Evolutionary conservation across 1,284 basidiomycete species (phyloP), one percentile per base, ranked within the genome.

Genomic region (Waitea zeae): DNA sequence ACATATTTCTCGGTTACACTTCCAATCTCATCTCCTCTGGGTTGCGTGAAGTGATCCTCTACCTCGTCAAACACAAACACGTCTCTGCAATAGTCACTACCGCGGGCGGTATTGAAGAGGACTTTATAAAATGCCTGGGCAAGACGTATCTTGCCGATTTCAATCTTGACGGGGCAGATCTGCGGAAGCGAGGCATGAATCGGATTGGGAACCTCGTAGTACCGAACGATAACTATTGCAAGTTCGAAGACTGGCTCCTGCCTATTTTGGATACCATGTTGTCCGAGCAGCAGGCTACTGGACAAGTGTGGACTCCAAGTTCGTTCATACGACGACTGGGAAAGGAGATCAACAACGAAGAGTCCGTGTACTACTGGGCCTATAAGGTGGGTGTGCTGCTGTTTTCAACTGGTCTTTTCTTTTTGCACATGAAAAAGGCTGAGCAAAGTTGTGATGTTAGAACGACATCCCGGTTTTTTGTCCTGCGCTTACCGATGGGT

Each of bases 391-490:
- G 72, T 59, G 49, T n/a, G n/a, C n/a, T n/a, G n/a, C n/a, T n/a
- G n/a, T n/a, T n/a, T n/a, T n/a, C 33, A 46, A 33, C 30, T 43
- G 37, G 35, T 44, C 41, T 27, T 36, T 36, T 40, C 33, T 41
- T 30, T 40, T 36, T 37, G 31, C 26, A 22, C 11, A 6, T 22
- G 17, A 4, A 36, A 31, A 39, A 38, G 38, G 32, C 52, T 58
- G 42, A 61, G 50, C 41, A 33, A 39, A 36, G 30, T 44, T 32
- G 39, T 40, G 42, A n/a, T n/a, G n/a, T 30, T 56, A 96, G 90
- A 97, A 98, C 56, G 66, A 93, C 45, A 97, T 98, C 37, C 95
- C 95, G 3, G 89, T 98, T 35, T 99, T 97, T 59, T 99, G 95
- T 51, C 95, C 95, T 12, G 95, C 95, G 0, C 61, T 99, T 30